phyloP scores from a whole-genome alignment of 371 early-diverging fungal genomes.

The Astathelohania contejeani region DNA sequence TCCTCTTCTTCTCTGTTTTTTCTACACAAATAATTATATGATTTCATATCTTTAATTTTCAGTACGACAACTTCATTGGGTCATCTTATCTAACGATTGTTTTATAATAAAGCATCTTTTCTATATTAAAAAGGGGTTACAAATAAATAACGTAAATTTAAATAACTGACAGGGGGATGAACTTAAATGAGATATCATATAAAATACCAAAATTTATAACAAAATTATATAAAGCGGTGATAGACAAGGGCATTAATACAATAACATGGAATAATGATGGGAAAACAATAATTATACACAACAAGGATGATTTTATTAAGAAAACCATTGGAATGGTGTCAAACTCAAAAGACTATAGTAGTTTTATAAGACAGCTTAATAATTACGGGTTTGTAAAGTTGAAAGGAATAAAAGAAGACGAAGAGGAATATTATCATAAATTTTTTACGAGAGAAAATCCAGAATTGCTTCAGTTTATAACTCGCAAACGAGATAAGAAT shows the following conservation, averaged over 20 bases:
- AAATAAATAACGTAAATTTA: constrained; percentile 20
- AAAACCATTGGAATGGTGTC: constrained; percentile 39
- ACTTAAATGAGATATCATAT: too few relatives aligned
- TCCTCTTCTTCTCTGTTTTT: too few relatives aligned
- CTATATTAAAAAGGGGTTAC: too few relatives aligned
- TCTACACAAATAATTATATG: too few relatives aligned
- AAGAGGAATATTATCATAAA: constrained; percentile 47
- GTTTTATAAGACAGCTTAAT: constrained; percentile 50
- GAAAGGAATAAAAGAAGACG: constrained; percentile 15
- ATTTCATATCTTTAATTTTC: too few relatives aligned
- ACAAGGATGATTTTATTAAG: constrained; percentile 47
- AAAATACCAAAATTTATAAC: constrained; percentile 47
- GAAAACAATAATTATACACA: constrained; percentile 35
- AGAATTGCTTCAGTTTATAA: constrained; percentile 17
- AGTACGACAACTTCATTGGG: too few relatives aligned
- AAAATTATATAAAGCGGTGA: constrained; percentile 43
- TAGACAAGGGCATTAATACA: constrained; percentile 18
- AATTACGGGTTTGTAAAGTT: constrained; percentile 52
- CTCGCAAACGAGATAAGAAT: too few relatives aligned
- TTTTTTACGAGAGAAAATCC: constrained; percentile 34
- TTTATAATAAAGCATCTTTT: too few relatives aligned
- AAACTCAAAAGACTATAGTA: constrained; percentile 50
- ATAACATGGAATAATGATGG: constrained; percentile 49
- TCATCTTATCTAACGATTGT: too few relatives aligned
- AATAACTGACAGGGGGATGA: constrained; percentile 6